Conservation (phyloP, 176 grass and related monocot genomes). For the Carex scoparia region DNA sequence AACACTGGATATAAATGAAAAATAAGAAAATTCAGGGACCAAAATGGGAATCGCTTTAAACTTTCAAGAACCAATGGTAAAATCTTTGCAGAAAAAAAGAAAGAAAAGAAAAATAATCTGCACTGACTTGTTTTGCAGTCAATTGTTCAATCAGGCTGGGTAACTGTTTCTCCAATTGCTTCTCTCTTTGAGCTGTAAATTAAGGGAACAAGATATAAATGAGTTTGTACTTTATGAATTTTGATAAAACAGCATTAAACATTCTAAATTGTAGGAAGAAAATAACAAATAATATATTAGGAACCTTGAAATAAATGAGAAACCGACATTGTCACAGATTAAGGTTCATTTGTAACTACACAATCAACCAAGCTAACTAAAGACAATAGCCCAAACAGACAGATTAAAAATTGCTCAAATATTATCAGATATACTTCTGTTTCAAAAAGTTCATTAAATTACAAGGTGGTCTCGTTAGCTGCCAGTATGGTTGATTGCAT, state of each 20-base stretch:
- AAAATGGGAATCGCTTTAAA: not conserved
- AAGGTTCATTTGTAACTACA: not conserved
- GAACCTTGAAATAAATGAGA: slow-evolving; percentile 9
- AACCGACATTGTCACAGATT: not conserved
- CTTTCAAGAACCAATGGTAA: not conserved
- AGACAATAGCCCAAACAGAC: not conserved
- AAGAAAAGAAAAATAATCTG: not conserved
- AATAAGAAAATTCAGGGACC: not conserved
- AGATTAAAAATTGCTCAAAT: not conserved
- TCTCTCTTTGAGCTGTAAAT: slow-evolving; percentile 82
- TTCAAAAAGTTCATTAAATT: not conserved
- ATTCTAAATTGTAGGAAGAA: not conserved
- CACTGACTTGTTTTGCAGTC: slow-evolving; percentile 79
- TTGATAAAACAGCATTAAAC: not conserved
- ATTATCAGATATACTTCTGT: not conserved
- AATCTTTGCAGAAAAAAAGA: not conserved
- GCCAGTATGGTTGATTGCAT: not conserved
- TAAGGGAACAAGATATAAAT: slow-evolving; percentile 15
- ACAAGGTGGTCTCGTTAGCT: not conserved
- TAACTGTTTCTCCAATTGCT: slow-evolving; percentile 77
- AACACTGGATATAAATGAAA: not conserved
- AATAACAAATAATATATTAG: not conserved
- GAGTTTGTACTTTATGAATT: not conserved
- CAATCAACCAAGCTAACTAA: not conserved
- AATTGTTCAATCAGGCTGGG: slow-evolving; percentile 89